Conservation (phyloP, 108 stramenopile genomes). For the Mediolabrus comicus region DNA sequence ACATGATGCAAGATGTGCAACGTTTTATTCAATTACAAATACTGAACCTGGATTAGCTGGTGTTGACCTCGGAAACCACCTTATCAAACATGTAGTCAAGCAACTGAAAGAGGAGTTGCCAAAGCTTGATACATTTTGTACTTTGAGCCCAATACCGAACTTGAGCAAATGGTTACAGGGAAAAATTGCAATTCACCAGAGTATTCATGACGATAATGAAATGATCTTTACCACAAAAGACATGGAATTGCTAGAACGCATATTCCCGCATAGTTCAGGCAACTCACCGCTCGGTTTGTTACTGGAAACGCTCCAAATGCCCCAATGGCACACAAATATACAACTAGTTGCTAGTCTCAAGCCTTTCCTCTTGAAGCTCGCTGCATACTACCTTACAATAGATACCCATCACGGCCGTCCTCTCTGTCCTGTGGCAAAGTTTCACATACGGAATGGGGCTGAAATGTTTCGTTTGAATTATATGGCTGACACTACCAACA, state of each 20-base stretch:
- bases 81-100: conserved; percentile 83
- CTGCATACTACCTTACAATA: conserved; percentile 60
- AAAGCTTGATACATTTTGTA: conserved; percentile 69
- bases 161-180: conserved; percentile 85
- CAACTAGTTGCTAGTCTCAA: conserved; percentile 30
- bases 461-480: conserved; percentile 69
- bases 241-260: conserved; percentile 8
- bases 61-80: conserved; percentile 86
- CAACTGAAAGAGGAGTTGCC: conserved; percentile 57
- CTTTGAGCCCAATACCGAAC: conserved; percentile 86
- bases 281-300: conserved; percentile 15
- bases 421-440: conserved; percentile 80
- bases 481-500: conserved; percentile 62
- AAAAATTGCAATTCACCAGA: conserved; percentile 38
- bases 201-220: conserved; percentile 26
- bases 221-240: conserved; percentile 43
- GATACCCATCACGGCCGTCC: conserved; percentile 76
- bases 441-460: conserved; percentile 87
- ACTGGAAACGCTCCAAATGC: conserved; percentile 15
- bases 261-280: conserved; percentile 11
- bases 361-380: conserved; percentile 64
- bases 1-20: conserved; percentile 61
- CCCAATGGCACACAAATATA: neutral
- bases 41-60: conserved; percentile 80
- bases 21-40: conserved; percentile 94